A percentile compares a stretch with the other conserved stretches of the same genome.
phyloP scores from a whole-genome alignment of 139 green algal species.

The Chlamydomonas sp. region DNA sequence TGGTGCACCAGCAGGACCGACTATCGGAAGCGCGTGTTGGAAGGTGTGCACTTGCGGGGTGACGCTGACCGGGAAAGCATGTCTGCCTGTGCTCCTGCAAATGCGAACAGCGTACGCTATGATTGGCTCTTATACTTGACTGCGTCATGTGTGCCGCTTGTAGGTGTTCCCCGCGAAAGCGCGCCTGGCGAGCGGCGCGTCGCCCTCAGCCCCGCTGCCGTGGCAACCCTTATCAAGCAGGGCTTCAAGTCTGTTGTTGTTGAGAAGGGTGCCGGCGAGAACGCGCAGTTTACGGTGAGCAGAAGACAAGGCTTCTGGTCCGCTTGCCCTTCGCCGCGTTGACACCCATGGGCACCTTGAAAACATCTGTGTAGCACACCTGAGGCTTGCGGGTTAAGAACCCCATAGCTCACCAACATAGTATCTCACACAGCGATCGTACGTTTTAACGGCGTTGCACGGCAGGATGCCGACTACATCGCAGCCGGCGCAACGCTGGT shows the following conservation, averaged over 20 bases:
- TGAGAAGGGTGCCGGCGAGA: slow-evolving; percentile 74
- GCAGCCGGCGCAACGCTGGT: slow-evolving; percentile 80
- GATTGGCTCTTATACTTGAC: not conserved
- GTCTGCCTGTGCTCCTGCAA: not conserved
- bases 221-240: slow-evolving; percentile 71
- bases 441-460: no score
- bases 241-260: slow-evolving; percentile 83
- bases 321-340: no score
- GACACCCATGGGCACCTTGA: no score
- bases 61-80: not conserved
- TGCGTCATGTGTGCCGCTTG: not conserved
- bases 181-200: slow-evolving; percentile 75
- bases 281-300: slow-evolving; percentile 75
- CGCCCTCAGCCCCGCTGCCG: slow-evolving; percentile 71
- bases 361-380: no score
- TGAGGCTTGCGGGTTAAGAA: no score
- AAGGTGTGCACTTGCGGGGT: not conserved
- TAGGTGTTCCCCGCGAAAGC: slow-evolving; percentile 83
- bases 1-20: not conserved
- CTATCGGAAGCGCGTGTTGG: not conserved
- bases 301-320: not conserved
- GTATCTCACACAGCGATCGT: no score
- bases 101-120: not conserved
- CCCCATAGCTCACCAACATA: no score
- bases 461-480: slow-evolving; percentile 51